phyloP scores from a whole-genome alignment of 192 early-diverging fungal genomes.

The Coemansia sp. region DNA sequence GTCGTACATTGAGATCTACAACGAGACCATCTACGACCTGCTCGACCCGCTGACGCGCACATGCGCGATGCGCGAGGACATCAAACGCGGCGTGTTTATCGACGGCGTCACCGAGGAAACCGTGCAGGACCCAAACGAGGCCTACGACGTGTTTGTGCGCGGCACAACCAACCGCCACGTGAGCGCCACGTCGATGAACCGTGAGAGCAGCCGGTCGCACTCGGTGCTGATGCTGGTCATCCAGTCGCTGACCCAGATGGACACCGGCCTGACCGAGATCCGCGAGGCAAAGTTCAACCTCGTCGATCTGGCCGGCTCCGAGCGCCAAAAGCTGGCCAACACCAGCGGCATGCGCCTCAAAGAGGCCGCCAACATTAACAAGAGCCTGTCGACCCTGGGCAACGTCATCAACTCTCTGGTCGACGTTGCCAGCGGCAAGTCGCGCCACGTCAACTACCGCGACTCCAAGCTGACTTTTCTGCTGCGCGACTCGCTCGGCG shows the following conservation, averaged over 20 bases:
- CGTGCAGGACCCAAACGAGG: slow-evolving; percentile 58
- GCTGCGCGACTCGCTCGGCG: slow-evolving; percentile 65
- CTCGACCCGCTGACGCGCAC: slow-evolving; percentile 61
- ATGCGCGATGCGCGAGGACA: slow-evolving; percentile 61
- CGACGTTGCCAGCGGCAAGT: slow-evolving; percentile 56
- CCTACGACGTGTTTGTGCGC: slow-evolving; percentile 60
- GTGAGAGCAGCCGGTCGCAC: slow-evolving; percentile 75
- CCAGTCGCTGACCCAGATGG: slow-evolving; percentile 56
- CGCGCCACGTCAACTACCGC: slow-evolving; percentile 63
- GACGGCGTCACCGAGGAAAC: slow-evolving; percentile 64
- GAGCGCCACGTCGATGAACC: slow-evolving; percentile 78
- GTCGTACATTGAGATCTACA: slow-evolving; percentile 93
- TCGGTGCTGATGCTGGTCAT: slow-evolving; percentile 73
- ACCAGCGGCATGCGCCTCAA: slow-evolving; percentile 64
- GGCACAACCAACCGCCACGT: slow-evolving; percentile 67
- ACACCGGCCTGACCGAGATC: slow-evolving; percentile 55
- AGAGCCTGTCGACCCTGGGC: slow-evolving; percentile 69
- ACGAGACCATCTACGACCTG: slow-evolving; percentile 86
- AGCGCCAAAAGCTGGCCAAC: slow-evolving; percentile 62
- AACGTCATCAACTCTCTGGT: slow-evolving; percentile 83
- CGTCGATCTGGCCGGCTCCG: slow-evolving; percentile 78
- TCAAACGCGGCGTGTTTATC: slow-evolving; percentile 63
- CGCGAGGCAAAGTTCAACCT: slow-evolving; percentile 67
- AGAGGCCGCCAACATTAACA: slow-evolving; percentile 83
- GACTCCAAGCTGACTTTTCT: slow-evolving; percentile 68